Base-by-base conservation (phyloP, 2,329 filamentous ascomycete genomes). In the Diaporthe helianthi region DNA sequence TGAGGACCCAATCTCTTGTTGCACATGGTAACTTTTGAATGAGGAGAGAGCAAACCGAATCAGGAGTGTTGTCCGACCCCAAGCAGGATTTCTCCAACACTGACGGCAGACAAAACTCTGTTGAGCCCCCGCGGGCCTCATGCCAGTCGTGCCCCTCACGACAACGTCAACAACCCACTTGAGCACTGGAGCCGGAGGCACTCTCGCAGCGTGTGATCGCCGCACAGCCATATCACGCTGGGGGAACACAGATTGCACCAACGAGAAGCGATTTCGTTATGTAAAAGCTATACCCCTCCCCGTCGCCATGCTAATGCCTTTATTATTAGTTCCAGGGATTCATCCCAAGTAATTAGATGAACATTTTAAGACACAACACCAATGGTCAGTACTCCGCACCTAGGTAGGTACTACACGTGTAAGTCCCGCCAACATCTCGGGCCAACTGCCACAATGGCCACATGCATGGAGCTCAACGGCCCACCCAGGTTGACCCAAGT, bases 81-180 rank as follows among this genome's bases (percentile, higher is more conserved):
- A 63, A 63, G 44, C 58, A 63, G 58, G 58, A 61, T 61, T 47
- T 61, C 58, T 47, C 58, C 58, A 47, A 61, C 26, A 47, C 41
- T 24, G 58, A 61, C 41, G 38, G 55, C 41, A 17, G 41, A 47
- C 58, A 7, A 47, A 33, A 33, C 58, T 47, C 58, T 61, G 58
- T 24, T 38, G 58, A 49, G 58, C 58, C 58, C 58, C 36, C 36
- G 55, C 19, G 58, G 41, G 41, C 58, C 58, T 63, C 58, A 41
- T 36, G 58, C 58, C 58, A 41, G 17, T 44, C 41, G 58, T 19
- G 44, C 58, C 58, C 58, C 58, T 63, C 58, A 63, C 58, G 41
- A 63, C 58, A 63, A n/a, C 41, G 58, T 36, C 58, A 63, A 19
- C 41, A 63, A 17, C 58, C 58, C n/a, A n/a, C n/a, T n/a, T n/a